These are phyloP conservation scores for Carpinus viminea DNA, from an alignment of 306 rosid species.

Conservation along the genomic window DNA sequence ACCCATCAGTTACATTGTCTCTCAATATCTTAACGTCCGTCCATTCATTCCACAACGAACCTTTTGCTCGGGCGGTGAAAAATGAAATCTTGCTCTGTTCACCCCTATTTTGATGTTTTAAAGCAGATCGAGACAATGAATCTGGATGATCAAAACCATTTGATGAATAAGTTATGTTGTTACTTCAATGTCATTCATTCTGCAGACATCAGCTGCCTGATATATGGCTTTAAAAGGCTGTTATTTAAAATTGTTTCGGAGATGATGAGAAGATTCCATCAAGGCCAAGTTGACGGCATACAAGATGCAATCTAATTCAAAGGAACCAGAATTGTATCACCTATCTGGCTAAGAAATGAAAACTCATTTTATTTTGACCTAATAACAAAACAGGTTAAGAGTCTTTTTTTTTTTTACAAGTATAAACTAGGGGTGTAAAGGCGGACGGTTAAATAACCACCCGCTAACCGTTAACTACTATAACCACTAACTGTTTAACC, in stretches of 20 bases:
- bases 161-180: neutral
- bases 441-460: too few species aligned
- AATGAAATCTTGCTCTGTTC: too few species aligned
- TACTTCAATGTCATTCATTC: constrained; percentile 22
- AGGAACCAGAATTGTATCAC: constrained; percentile 30
- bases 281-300: constrained; percentile 24
- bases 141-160: constrained; percentile 18
- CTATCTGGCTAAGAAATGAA: constrained; percentile 28
- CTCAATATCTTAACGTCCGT: too few species aligned
- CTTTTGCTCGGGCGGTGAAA: too few species aligned
- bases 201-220: constrained; percentile 28
- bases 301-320: constrained; percentile 24
- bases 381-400: constrained; percentile 31
- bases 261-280: constrained; percentile 4
- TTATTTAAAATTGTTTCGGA: constrained; percentile 5
- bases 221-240: constrained; percentile 3
- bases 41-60: too few species aligned
- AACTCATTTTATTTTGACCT: constrained; percentile 30
- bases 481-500: too few species aligned
- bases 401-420: neutral
- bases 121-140: too few species aligned
- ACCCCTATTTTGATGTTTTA: too few species aligned
- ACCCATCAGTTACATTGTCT: too few species aligned
- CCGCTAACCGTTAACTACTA: too few species aligned
- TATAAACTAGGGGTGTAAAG: too few species aligned